A percentile compares a stretch with the other conserved stretches of the same genome.
These are phyloP conservation scores for Termitomyces sp. DNA, from an alignment of 768 basidiomycete species.

Conservation along the genomic window DNA sequence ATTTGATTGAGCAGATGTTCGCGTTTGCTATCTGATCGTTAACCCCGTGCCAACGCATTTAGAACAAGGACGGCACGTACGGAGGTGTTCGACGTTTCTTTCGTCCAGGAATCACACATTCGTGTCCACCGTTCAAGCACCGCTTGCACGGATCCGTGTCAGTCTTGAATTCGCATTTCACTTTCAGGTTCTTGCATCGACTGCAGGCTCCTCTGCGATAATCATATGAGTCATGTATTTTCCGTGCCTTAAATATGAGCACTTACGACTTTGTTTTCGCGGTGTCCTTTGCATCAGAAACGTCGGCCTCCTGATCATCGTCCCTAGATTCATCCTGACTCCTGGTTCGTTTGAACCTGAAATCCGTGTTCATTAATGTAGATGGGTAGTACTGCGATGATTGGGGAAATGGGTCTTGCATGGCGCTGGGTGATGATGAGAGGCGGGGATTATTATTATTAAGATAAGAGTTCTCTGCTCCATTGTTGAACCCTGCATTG, in stretches of 20 bases:
- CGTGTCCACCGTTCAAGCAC: slow-evolving; percentile 65
- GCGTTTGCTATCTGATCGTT: slow-evolving; percentile 52
- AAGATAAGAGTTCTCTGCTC: slow-evolving; percentile 5
- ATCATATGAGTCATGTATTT: slow-evolving; percentile 4
- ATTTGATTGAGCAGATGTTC: slow-evolving; percentile 78
- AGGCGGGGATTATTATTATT: neutral
- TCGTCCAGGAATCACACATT: slow-evolving; percentile 79
- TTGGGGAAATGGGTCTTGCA: slow-evolving; percentile 24
- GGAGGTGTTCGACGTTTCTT: slow-evolving; percentile 78
- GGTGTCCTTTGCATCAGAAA: slow-evolving; percentile 30
- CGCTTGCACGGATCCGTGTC: slow-evolving; percentile 75
- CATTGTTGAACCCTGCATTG: slow-evolving; percentile 11
- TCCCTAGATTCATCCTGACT: slow-evolving; percentile 26
- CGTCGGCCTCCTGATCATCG: slow-evolving; percentile 34
- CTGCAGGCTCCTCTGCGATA: slow-evolving; percentile 53
- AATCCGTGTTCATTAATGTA: slow-evolving; percentile 11
- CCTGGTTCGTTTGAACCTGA: slow-evolving; percentile 35
- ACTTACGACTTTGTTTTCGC: slow-evolving; percentile 43
- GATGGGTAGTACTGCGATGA: slow-evolving; percentile 19
- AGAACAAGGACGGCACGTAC: slow-evolving; percentile 36
- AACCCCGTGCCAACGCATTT: neutral
- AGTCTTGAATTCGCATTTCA: slow-evolving; percentile 72
- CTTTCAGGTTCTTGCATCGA: slow-evolving; percentile 66
- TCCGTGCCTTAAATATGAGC: neutral
- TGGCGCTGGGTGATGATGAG: slow-evolving; percentile 22